Evolutionary conservation across 192 early-diverging fungal genomes (phyloP).

Genomic region (Coemansia sp.): DNA sequence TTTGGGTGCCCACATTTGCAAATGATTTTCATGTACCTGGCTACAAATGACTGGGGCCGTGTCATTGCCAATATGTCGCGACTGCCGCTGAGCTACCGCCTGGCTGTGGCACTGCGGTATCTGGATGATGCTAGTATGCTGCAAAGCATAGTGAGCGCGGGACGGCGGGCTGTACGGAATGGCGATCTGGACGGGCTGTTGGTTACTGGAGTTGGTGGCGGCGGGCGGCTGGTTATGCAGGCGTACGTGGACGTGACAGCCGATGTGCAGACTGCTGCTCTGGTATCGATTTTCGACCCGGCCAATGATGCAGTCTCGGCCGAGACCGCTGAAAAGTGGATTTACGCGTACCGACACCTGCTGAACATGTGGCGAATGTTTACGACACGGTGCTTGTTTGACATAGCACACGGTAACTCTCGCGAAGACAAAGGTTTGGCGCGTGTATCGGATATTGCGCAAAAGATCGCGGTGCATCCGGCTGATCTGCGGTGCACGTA

Average conservation of each 20-base stretch:
- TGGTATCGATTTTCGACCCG: conserved; percentile 62
- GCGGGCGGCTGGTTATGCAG: conserved; percentile 72
- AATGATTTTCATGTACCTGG: conserved; percentile 86
- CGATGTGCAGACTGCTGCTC: conserved; percentile 86
- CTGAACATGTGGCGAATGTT: conserved; percentile 89
- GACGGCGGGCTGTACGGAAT: conserved; percentile 53
- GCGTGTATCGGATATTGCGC: conserved; percentile 50
- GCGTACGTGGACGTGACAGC: conserved; percentile 80
- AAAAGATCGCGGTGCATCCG: conserved; percentile 63
- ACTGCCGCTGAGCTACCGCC: conserved; percentile 73
- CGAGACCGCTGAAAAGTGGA: conserved; percentile 48
- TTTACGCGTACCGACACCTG: conserved; percentile 73
- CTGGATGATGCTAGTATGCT: conserved; percentile 76
- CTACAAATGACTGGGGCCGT: conserved; percentile 75
- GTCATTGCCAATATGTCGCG: conserved; percentile 68
- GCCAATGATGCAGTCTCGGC: conserved; percentile 9
- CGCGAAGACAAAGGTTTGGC: conserved; percentile 48
- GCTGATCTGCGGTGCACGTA: conserved; percentile 85
- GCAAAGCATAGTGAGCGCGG: conserved; percentile 56
- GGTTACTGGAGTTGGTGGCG: conserved; percentile 73
- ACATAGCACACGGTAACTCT: conserved; percentile 77
- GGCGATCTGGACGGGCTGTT: conserved; percentile 83
- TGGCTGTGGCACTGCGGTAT: conserved; percentile 84
- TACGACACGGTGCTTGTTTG: conserved; percentile 82
- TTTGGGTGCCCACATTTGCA: conserved; percentile 68